A percentile compares a stretch with the other conserved stretches of the same genome.
Evolutionary conservation across 306 rosid species (phyloP).

Genomic region (Oxytropis ochrocephala): DNA sequence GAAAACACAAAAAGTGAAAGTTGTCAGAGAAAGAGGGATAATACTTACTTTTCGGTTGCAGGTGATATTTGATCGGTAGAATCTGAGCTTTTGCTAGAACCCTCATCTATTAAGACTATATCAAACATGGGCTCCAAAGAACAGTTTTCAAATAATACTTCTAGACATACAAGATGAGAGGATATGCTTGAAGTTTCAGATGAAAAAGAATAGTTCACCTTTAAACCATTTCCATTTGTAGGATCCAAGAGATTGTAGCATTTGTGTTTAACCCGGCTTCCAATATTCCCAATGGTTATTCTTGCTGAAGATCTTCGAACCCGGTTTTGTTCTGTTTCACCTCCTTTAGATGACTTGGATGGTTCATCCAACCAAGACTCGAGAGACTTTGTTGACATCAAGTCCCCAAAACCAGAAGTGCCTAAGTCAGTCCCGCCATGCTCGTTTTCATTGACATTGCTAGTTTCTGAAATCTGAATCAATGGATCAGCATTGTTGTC

Average conservation of each 20-base stretch:
- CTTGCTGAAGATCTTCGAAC: slow-evolving; percentile 65
- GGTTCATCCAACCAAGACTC: slow-evolving; percentile 93
- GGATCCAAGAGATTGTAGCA: slow-evolving; percentile 68
- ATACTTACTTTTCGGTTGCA: slow-evolving; percentile 51
- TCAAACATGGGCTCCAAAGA: slow-evolving; percentile 59
- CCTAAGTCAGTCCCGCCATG: slow-evolving; percentile 48
- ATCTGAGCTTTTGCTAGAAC: slow-evolving; percentile 44
- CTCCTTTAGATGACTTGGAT: slow-evolving; percentile 47
- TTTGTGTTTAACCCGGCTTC: slow-evolving; percentile 58
- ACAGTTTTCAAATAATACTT: slow-evolving; percentile 68
- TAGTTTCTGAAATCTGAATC: slow-evolving; percentile 67
- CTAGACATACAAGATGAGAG: slow-evolving; percentile 71
- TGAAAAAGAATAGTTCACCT: slow-evolving; percentile 80
- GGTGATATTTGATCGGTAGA: slow-evolving; percentile 37
- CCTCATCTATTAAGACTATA: slow-evolving; percentile 60
- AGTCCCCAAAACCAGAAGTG: slow-evolving; percentile 49
- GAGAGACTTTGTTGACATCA: slow-evolving; percentile 70
- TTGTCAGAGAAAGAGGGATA: slow-evolving; percentile 5
- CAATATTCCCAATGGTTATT: slow-evolving; percentile 75
- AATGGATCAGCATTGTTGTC: slow-evolving; percentile 45
- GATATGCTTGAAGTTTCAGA: slow-evolving; percentile 64
- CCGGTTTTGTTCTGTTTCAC: slow-evolving; percentile 40
- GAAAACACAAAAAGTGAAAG: not conserved
- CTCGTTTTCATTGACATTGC: slow-evolving; percentile 36
- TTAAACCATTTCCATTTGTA: slow-evolving; percentile 80